Percentiles rank a stretch among this genome's conserved stretches.
Conservation (phyloP, 495 filamentous ascomycete species). For the Penicillium antarcticum region DNA sequence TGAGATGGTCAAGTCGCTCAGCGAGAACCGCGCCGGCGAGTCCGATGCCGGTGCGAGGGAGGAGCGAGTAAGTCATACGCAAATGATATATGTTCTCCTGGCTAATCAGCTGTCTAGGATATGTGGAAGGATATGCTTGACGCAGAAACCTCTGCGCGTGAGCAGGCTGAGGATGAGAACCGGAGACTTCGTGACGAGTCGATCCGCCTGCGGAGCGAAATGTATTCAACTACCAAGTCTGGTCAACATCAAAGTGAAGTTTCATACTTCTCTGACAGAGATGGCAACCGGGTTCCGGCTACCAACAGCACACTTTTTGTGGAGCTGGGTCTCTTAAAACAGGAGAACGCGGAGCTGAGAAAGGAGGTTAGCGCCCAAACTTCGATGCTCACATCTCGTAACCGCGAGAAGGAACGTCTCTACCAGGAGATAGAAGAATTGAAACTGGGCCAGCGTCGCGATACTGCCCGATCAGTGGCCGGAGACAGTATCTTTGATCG, state of each 20-base stretch:
- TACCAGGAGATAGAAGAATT: constrained; percentile 97
- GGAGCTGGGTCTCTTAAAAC: constrained; percentile 74
- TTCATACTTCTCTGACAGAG: constrained; percentile 59
- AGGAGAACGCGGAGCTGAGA: constrained; percentile 88
- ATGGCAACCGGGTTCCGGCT: constrained; percentile 56
- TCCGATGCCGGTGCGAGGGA: constrained; percentile 75
- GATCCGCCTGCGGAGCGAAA: constrained; percentile 68
- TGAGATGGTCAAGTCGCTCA: constrained; percentile 71
- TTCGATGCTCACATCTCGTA: constrained; percentile 94
- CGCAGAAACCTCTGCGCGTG: constrained; percentile 82
- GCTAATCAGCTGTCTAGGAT: constrained; percentile 41
- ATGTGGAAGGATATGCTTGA: constrained; percentile 97
- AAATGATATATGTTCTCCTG: neutral
- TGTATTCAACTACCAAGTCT: constrained; percentile 28
- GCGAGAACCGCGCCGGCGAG: constrained; percentile 58
- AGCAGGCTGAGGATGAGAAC: constrained; percentile 88
- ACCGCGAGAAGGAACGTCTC: constrained; percentile 88
- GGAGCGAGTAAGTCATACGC: constrained; percentile 55
- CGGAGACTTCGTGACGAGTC: constrained; percentile 81
- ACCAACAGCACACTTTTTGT: constrained; percentile 65
- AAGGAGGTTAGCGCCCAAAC: constrained; percentile 94
- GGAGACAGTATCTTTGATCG: constrained; percentile 91
- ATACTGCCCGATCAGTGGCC: constrained; percentile 59
- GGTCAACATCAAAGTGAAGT: constrained; percentile 54
- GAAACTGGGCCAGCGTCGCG: constrained; percentile 77